Conservation (phyloP, 495 filamentous ascomycete genomes). For the Tuber melanosporum region DNA sequence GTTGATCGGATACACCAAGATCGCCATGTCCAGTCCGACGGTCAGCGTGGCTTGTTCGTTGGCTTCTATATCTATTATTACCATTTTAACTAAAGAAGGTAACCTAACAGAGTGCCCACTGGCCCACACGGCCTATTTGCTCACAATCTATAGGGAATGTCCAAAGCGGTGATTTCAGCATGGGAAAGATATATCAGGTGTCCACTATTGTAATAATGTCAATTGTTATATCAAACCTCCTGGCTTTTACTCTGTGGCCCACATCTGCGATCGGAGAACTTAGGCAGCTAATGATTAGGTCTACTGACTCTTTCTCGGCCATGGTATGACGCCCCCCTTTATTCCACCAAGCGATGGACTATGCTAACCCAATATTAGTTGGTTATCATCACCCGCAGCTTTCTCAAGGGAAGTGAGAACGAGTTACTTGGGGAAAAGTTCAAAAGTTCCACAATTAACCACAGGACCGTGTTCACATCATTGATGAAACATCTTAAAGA, state of each 20-base stretch:
- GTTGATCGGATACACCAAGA: conserved; percentile 89
- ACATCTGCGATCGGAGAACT: conserved; percentile 71
- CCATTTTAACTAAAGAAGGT: conserved; percentile 86
- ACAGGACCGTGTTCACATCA: conserved; percentile 61
- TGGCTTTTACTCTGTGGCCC: conserved; percentile 73
- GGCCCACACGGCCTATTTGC: not conserved
- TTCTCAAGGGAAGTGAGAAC: conserved; percentile 76
- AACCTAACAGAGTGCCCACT: conserved; percentile 15
- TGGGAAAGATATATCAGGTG: conserved; percentile 78
- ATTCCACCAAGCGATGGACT: not conserved
- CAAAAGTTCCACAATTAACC: conserved; percentile 57
- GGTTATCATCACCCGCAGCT: conserved; percentile 72
- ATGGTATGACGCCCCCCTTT: conserved; percentile 46
- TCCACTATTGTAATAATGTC: conserved; percentile 89
- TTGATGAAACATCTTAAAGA: conserved; percentile 78
- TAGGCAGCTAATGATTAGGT: conserved; percentile 65
- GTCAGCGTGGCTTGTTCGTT: conserved; percentile 89
- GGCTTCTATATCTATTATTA: conserved; percentile 85
- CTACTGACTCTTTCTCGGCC: conserved; percentile 68
- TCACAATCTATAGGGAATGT: conserved; percentile 48
- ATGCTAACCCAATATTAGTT: conserved; percentile 45
- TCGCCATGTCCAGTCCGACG: conserved; percentile 72
- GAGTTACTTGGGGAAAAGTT: conserved; percentile 62
- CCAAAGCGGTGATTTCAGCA: conserved; percentile 68
- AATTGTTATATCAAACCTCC: conserved; percentile 62